Conservation (phyloP, 2,329 filamentous ascomycete genomes). For the Colletotrichum tropicale region DNA sequence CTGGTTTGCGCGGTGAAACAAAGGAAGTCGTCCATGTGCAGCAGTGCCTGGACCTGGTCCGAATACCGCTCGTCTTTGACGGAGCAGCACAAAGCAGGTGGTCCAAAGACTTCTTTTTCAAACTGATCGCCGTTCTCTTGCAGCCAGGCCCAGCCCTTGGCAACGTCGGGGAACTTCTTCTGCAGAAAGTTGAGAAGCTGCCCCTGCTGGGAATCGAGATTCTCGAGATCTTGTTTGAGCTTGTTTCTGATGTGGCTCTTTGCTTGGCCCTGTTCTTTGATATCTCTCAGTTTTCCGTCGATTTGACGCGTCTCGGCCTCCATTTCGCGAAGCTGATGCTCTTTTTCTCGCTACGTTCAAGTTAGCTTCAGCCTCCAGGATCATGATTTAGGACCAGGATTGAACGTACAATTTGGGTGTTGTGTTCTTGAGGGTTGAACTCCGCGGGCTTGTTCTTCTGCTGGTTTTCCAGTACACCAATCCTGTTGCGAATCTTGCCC, state of each 20-base stretch:
- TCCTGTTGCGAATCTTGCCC: slow-evolving; percentile 53
- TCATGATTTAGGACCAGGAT: not conserved
- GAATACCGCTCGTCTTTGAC: slow-evolving; percentile 74
- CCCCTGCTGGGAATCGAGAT: slow-evolving; percentile 75
- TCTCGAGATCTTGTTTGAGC: slow-evolving; percentile 54
- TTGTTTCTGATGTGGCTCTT: slow-evolving; percentile 38
- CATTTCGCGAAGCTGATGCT: slow-evolving; percentile 60
- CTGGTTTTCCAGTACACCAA: slow-evolving; percentile 68
- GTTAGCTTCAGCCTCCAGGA: not conserved
- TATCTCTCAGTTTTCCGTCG: slow-evolving; percentile 41
- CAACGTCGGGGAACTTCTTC: slow-evolving; percentile 65
- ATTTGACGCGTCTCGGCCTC: slow-evolving; percentile 45
- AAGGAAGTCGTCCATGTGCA: slow-evolving; percentile 57
- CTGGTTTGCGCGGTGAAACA: slow-evolving; percentile 79
- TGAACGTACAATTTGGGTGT: slow-evolving; percentile 71
- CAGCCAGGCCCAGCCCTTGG: slow-evolving; percentile 81
- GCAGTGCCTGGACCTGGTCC: slow-evolving; percentile 56
- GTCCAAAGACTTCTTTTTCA: slow-evolving; percentile 78
- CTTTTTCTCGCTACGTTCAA: slow-evolving; percentile 60
- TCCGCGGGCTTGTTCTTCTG: slow-evolving; percentile 65
- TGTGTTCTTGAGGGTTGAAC: slow-evolving; percentile 74
- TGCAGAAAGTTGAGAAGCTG: slow-evolving; percentile 73
- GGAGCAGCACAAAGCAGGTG: slow-evolving; percentile 80
- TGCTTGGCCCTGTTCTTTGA: slow-evolving; percentile 48
- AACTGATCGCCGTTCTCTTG: slow-evolving; percentile 72